A percentile compares a stretch with the other conserved stretches of the same genome.
phyloP scores from a whole-genome alignment of 1,284 basidiomycete genomes.

The Ganoderma sinense region DNA sequence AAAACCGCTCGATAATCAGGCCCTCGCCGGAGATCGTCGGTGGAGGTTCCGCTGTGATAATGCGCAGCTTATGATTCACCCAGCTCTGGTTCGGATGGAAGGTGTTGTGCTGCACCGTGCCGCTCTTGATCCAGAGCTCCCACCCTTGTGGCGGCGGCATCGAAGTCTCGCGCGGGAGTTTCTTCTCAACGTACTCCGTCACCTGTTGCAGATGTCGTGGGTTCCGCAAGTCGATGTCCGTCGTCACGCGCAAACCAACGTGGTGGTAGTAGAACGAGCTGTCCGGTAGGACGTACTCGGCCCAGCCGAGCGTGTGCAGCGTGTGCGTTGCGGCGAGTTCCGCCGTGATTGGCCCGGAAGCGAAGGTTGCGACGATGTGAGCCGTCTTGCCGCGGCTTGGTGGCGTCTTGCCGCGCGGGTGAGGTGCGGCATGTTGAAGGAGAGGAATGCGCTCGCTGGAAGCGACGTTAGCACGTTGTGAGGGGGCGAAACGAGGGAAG shows the following conservation, averaged over 20 bases:
- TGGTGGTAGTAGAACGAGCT: slow-evolving; percentile 72
- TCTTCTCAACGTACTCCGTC: slow-evolving; percentile 54
- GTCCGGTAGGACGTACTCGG: slow-evolving; percentile 74
- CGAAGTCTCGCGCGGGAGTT: slow-evolving; percentile 35
- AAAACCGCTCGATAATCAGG: slow-evolving; percentile 32
- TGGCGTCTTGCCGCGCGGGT: slow-evolving; percentile 19
- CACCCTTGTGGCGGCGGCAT: slow-evolving; percentile 48
- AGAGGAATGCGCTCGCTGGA: slow-evolving; percentile 49
- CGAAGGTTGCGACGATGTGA: slow-evolving; percentile 29
- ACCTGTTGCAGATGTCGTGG: slow-evolving; percentile 57
- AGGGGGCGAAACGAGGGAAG: not conserved
- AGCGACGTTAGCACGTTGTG: not conserved
- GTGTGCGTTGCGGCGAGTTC: slow-evolving; percentile 36
- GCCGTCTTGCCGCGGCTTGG: slow-evolving; percentile 24
- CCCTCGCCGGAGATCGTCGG: slow-evolving; percentile 31
- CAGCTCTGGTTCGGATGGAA: slow-evolving; percentile 56
- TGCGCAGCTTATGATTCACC: slow-evolving; percentile 69
- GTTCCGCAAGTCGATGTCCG: slow-evolving; percentile 69
- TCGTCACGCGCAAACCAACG: slow-evolving; percentile 60
- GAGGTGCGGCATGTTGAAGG: slow-evolving; percentile 30
- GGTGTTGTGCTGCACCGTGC: slow-evolving; percentile 40
- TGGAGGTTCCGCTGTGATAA: slow-evolving; percentile 57
- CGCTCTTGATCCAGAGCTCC: slow-evolving; percentile 62
- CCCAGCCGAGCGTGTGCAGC: slow-evolving; percentile 59
- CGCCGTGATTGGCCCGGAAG: slow-evolving; percentile 33